Evolutionary conservation across 768 basidiomycete genomes (phyloP).

Genomic region (Mycena galericulata): DNA sequence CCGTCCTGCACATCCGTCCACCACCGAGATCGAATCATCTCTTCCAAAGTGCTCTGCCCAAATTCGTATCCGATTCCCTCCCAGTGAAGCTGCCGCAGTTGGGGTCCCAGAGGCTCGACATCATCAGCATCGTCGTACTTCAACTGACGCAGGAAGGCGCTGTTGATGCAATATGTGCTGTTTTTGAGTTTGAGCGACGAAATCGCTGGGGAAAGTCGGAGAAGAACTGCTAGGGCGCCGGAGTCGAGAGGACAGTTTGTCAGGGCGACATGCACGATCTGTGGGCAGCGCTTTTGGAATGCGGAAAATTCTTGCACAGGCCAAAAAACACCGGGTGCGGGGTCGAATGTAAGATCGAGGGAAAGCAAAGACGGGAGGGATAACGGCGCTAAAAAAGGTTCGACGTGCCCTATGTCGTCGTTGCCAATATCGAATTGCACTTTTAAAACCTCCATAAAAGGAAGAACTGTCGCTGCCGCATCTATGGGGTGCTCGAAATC

Average conservation of each 20-base stretch:
- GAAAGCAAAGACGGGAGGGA: neutral
- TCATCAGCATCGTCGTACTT: neutral
- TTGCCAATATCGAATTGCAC: neutral
- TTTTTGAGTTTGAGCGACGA: neutral
- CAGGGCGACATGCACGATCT: neutral
- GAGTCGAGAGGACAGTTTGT: neutral
- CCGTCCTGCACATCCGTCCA: neutral
- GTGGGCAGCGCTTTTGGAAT: conserved; percentile 3
- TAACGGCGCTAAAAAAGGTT: conserved; percentile 2
- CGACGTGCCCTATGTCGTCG: neutral
- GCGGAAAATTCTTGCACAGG: conserved; percentile 1
- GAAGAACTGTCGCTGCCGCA: neutral
- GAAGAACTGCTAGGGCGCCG: neutral
- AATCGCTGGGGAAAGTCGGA: neutral
- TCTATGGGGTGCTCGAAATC: neutral
- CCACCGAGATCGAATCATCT: conserved; percentile 7
- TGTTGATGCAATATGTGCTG: too few relatives aligned
- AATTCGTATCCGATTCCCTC: neutral
- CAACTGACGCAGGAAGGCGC: neutral
- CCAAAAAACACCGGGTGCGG: neutral
- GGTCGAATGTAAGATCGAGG: neutral
- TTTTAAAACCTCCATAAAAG: neutral
- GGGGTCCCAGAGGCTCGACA: neutral
- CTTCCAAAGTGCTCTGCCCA: neutral
- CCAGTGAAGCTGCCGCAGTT: neutral